Percentiles rank a stretch among this genome's conserved stretches.
Evolutionary conservation across 1,284 basidiomycete species (phyloP).

Genomic region (Retiboletus flavoniger): DNA sequence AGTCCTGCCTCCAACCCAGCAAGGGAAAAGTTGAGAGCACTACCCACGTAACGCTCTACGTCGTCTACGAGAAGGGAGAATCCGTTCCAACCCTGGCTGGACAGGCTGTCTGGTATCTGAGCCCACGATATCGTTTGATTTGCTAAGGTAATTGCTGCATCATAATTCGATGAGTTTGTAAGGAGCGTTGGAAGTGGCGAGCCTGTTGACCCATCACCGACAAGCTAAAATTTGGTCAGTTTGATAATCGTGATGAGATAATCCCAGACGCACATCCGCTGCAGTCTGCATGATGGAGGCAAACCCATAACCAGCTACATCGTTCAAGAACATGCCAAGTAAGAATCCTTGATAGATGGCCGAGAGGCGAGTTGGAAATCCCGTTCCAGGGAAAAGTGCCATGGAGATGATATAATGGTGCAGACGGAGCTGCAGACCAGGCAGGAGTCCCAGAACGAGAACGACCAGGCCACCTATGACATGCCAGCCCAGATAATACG

Average conservation of each 20-base stretch:
- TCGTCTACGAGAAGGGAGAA: slow-evolving; percentile 83
- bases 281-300: slow-evolving; percentile 79
- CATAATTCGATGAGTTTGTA: slow-evolving; percentile 68
- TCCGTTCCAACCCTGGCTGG: slow-evolving; percentile 62
- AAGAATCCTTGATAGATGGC: slow-evolving; percentile 80
- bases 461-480: slow-evolving; percentile 63
- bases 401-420: slow-evolving; percentile 81
- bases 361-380: slow-evolving; percentile 77
- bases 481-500: slow-evolving; percentile 73
- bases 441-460: slow-evolving; percentile 69
- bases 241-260: not conserved
- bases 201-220: slow-evolving; percentile 70
- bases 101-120: slow-evolving; percentile 41
- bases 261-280: slow-evolving; percentile 52
- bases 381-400: slow-evolving; percentile 73
- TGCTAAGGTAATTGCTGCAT: slow-evolving; percentile 50
- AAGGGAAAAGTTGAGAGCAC: slow-evolving; percentile 66
- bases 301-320: slow-evolving; percentile 75
- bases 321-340: slow-evolving; percentile 80
- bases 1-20: slow-evolving; percentile 57
- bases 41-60: slow-evolving; percentile 73
- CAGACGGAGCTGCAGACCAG: slow-evolving; percentile 62
- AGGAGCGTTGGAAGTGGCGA: slow-evolving; percentile 70
- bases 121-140: slow-evolving; percentile 69
- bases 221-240: slow-evolving; percentile 42